phyloP scores from a whole-genome alignment of 495 filamentous ascomycete genomes.

The Aspergillus mulundensis region DNA sequence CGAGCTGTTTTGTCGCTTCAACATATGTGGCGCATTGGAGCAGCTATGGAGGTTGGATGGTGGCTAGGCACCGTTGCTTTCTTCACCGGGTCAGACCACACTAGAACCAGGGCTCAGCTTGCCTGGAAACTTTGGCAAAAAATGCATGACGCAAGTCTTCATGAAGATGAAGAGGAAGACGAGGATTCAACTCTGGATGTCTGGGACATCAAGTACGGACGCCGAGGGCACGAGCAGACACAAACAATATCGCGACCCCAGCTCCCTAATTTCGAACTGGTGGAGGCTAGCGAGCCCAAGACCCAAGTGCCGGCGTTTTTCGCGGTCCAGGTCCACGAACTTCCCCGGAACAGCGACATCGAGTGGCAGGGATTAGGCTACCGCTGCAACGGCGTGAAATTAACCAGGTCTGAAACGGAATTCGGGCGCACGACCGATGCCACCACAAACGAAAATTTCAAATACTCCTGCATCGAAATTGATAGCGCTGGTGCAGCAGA shows the following conservation, averaged over 20 bases:
- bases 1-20: conserved; percentile 70
- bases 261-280: conserved; percentile 31
- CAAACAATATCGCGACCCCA: conserved; percentile 11
- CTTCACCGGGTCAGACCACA: conserved; percentile 39
- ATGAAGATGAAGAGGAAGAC: conserved; percentile 21
- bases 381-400: conserved; percentile 24
- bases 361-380: conserved; percentile 66
- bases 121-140: conserved; percentile 51
- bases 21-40: conserved; percentile 83
- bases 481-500: conserved; percentile 10
- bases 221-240: conserved; percentile 22
- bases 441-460: conserved; percentile 20
- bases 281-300: conserved; percentile 14
- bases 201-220: conserved; percentile 67
- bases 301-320: conserved; percentile 57
- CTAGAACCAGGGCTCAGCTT: conserved; percentile 32
- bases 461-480: conserved; percentile 34
- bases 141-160: conserved; percentile 34
- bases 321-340: conserved; percentile 63
- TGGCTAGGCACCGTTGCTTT: conserved; percentile 73
- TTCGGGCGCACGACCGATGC: conserved; percentile 20
- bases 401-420: conserved; percentile 11
- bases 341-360: conserved; percentile 64
- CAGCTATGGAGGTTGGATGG: conserved; percentile 65
- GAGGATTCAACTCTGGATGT: conserved; percentile 54